Conservation (phyloP, 2,329 filamentous ascomycete species). For the Colletotrichum godetiae region DNA sequence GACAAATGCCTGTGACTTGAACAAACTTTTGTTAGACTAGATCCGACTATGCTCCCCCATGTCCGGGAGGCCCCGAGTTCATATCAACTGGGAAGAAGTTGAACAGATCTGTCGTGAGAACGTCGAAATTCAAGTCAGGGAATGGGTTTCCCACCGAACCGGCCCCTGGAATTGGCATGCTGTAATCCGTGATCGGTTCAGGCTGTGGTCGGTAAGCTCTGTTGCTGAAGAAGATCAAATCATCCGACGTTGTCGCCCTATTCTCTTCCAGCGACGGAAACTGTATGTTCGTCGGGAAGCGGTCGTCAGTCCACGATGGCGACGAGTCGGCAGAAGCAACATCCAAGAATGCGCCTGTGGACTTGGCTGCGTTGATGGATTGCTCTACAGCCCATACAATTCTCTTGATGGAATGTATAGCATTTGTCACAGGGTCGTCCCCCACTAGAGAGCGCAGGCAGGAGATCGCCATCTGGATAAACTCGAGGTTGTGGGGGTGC, state of each 20-base stretch:
- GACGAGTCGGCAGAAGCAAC: slow-evolving; percentile 13
- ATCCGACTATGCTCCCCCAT: neutral
- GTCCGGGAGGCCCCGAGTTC: slow-evolving; percentile 1
- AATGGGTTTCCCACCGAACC: slow-evolving; percentile 4
- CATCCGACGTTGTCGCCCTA: slow-evolving; percentile 24
- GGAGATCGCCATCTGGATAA: slow-evolving; percentile 28
- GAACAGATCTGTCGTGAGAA: slow-evolving; percentile 43
- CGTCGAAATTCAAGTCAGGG: slow-evolving; percentile 39
- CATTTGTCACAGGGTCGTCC: slow-evolving; percentile 43
- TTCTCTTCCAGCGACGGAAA: slow-evolving; percentile 39
- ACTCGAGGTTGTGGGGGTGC: slow-evolving; percentile 38
- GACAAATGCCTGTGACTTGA: neutral
- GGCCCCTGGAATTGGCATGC: slow-evolving; percentile 15
- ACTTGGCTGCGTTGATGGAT: slow-evolving; percentile 38
- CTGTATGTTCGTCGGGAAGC: slow-evolving; percentile 33
- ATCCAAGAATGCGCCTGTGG: neutral
- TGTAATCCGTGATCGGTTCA: slow-evolving; percentile 11
- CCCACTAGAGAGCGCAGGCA: slow-evolving; percentile 34
- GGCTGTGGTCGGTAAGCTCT: slow-evolving; percentile 20
- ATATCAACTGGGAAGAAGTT: slow-evolving; percentile 40
- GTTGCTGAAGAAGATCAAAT: slow-evolving; percentile 41
- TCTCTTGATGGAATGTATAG: slow-evolving; percentile 38
- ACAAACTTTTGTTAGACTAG: neutral
- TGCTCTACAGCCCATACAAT: slow-evolving; percentile 38
- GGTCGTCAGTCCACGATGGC: slow-evolving; percentile 20